phyloP scores from a whole-genome alignment of 139 green algal species.

The Chloropicon primus region DNA sequence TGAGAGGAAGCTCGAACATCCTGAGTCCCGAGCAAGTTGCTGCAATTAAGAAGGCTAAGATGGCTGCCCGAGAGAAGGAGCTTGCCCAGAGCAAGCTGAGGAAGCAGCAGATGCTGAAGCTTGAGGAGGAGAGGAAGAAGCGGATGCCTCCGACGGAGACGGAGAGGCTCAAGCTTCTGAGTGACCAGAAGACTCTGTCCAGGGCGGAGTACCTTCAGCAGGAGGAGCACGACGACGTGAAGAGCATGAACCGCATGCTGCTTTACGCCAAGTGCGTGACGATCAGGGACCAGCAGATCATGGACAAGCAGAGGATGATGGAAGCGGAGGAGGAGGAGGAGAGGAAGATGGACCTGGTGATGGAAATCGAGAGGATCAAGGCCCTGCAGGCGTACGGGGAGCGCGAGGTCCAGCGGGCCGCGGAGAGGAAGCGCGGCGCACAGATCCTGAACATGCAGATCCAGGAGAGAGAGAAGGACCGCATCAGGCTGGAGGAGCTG shows the following conservation, averaged over 20 bases:
- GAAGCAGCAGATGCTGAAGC: slow-evolving; percentile 56
- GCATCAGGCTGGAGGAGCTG: slow-evolving; percentile 1
- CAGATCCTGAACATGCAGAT: slow-evolving; percentile 64
- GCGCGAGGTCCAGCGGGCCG: slow-evolving; percentile 38
- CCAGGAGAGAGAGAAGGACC: slow-evolving; percentile 12
- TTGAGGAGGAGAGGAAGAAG: slow-evolving; percentile 49
- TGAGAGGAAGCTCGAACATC: slow-evolving; percentile 37
- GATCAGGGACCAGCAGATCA: slow-evolving; percentile 63
- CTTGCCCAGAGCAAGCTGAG: slow-evolving; percentile 32
- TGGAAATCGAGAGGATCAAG: slow-evolving; percentile 66
- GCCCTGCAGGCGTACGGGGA: slow-evolving; percentile 43
- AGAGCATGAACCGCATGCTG: slow-evolving; percentile 86
- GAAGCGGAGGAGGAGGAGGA: slow-evolving; percentile 41
- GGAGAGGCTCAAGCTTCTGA: slow-evolving; percentile 27
- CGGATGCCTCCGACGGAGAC: slow-evolving; percentile 43
- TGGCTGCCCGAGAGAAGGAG: slow-evolving; percentile 12
- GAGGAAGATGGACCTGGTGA: slow-evolving; percentile 51
- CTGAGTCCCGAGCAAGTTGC: slow-evolving; percentile 43
- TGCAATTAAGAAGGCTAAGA: slow-evolving; percentile 22
- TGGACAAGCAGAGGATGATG: slow-evolving; percentile 53
- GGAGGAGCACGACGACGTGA: slow-evolving; percentile 64
- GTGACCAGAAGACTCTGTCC: slow-evolving; percentile 20
- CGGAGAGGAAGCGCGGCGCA: slow-evolving; percentile 43
- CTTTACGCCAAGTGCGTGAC: slow-evolving; percentile 75
- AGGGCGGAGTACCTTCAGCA: slow-evolving; percentile 36